Base-by-base conservation (phyloP, 345 rosid genomes). In the Eucalyptus regnans region DNA sequence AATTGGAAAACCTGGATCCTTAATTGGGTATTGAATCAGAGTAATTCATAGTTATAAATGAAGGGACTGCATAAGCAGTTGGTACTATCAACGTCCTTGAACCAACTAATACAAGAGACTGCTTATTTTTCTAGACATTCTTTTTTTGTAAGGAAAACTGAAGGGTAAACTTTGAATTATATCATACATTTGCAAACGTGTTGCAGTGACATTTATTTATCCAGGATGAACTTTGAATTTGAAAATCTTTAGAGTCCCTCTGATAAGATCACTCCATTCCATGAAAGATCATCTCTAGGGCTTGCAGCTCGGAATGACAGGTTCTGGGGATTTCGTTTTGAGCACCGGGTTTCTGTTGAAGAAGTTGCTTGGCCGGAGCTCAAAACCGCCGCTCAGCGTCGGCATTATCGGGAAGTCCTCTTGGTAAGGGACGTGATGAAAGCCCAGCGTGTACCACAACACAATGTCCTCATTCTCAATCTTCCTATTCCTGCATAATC, bases 321-420 rank as follows among this genome's bases (percentile, higher is more conserved):
- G 86, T 22, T 49, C 41, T 7, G 64, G 71, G 8, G 97, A 96
- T 10, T 92, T 88, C 0, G 86, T 86, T 31, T 94, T 88, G 60
- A 96, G 97, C 87, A 93, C 91, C 5, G 96, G 96, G 83, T 95
- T 96, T 71, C 94, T 90, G 58, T 94, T 92, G 54, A 95, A 96
- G 93, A 96, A 95, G 91, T 95, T 95, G 86, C 91, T 93, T 1
- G 96, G 97, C 90, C 93, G 93, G 27, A 94, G 91, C 88, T 94
- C 98, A 81, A 95, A 95, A 88, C 96, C 90, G 8, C 94, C 89
- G 3, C 95, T 89, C 49, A 95, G 93, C 1, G 95, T 93, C 17
- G 99, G 99, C 98, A 95, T 95, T 17, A 96, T 86, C 0, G 96
- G 97, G 86, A 91, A 96, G 90, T 95, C 97, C 90, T 96, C 98